Conservation (phyloP, 2,329 filamentous ascomycete genomes). For the Thelonectria rubi region DNA sequence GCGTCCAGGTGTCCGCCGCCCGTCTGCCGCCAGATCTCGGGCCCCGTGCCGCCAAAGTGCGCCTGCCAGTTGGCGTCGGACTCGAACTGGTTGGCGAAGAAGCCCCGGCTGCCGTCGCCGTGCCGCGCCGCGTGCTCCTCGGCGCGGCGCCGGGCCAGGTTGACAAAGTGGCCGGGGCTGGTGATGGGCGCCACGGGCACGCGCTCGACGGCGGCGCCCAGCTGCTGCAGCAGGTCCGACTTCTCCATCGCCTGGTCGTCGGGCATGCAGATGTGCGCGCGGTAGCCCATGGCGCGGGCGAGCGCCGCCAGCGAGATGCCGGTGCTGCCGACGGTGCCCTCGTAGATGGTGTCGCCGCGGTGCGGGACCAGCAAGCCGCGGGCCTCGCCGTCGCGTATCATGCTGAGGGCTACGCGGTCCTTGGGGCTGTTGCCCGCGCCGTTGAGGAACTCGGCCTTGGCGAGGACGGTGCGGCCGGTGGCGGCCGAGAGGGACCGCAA, state of each 20-base stretch:
- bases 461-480: constrained; percentile 89
- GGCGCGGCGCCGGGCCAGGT: constrained; percentile 82
- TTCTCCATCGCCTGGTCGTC: constrained; percentile 91
- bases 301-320: constrained; percentile 94
- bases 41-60: constrained; percentile 84
- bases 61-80: constrained; percentile 87
- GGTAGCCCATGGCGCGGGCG: constrained; percentile 87
- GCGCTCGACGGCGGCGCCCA: constrained; percentile 92
- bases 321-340: constrained; percentile 95
- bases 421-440: constrained; percentile 94
- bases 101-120: constrained; percentile 73
- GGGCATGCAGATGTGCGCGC: constrained; percentile 97
- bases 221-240: constrained; percentile 84
- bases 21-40: constrained; percentile 86
- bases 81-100: constrained; percentile 98
- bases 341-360: constrained; percentile 93
- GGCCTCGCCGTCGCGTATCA: constrained; percentile 85
- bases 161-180: constrained; percentile 94
- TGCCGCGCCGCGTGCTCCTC: constrained; percentile 71
- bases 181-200: constrained; percentile 92
- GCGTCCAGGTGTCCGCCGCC: constrained; percentile 75
- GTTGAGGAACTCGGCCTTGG: constrained; percentile 96
- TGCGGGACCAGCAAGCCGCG: constrained; percentile 78
- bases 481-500: constrained; percentile 86
- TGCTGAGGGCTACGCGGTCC: constrained; percentile 90